A percentile compares a stretch with the other conserved stretches of the same genome.
These are phyloP conservation scores for Annulohypoxylon bovei DNA, from an alignment of 495 filamentous ascomycete species.

Conservation along the genomic window DNA sequence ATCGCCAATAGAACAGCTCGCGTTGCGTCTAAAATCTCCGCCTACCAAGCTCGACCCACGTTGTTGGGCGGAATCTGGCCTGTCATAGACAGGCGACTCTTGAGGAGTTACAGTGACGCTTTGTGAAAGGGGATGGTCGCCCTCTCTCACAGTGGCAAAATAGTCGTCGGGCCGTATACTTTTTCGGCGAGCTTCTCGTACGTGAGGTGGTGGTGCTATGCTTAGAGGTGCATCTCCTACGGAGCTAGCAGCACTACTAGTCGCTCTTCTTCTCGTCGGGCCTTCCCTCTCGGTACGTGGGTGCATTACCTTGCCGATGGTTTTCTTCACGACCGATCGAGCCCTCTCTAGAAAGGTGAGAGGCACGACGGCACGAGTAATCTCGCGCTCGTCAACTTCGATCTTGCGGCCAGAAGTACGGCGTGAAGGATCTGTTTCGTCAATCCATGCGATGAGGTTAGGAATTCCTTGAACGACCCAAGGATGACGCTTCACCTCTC, in stretches of 20 bases:
- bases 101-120: constrained; percentile 82
- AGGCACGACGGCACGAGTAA: constrained; percentile 88
- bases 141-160: constrained; percentile 61
- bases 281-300: constrained; percentile 66
- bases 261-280: constrained; percentile 60
- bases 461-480: constrained; percentile 88
- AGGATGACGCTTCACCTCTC: constrained; percentile 94
- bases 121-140: constrained; percentile 84
- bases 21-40: constrained; percentile 50
- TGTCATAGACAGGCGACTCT: constrained; percentile 50
- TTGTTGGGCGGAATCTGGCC: constrained; percentile 52
- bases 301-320: constrained; percentile 68
- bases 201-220: constrained; percentile 49
- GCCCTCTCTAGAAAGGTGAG: constrained; percentile 85
- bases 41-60: constrained; percentile 55
- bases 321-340: constrained; percentile 73
- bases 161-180: constrained; percentile 81
- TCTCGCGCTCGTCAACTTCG: constrained; percentile 88
- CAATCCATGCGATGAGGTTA: constrained; percentile 82
- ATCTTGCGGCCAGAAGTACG: constrained; percentile 88
- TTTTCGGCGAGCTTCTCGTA: constrained; percentile 65
- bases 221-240: constrained; percentile 54
- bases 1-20: constrained; percentile 52
- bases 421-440: constrained; percentile 88
- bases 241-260: constrained; percentile 69